Evolutionary conservation across 129 eudicot species (phyloP), one percentile per base, ranked within the genome.

Genomic region (Heracleum sosnowskyi): DNA sequence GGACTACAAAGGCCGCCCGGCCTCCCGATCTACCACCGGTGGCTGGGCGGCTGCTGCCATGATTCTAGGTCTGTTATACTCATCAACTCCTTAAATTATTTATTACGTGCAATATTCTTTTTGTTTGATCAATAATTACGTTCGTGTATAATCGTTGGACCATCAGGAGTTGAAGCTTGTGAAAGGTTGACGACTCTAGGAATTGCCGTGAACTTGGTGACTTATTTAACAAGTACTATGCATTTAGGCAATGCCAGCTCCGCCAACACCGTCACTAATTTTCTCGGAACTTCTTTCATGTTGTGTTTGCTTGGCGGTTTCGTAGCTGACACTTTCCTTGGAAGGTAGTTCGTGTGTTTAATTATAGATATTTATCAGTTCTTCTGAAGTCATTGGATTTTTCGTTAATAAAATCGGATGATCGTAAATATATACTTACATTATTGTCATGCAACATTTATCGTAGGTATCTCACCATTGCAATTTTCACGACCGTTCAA

Each of bases 171-270:
- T 24, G 98, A 95, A 89, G 88, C 84, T 2, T 84, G 89, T 28
- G 98, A 95, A 78, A 89, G 98, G 89, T 84, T 95, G 69, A 87
- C 98, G 20, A 95, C 98, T 44, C 90, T 95, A 2, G 97, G 98
- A 4, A 91, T 91, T 49, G 97, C 96, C 3, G 96, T 94, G 40
- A 94, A 94, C 63, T 81, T 94, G 76, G 93, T 94, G 87, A 91
- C 98, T 0, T 94, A 95, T 73, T 77, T 95, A 79, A 95, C 98
- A 5, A 84, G 86, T 35, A 92, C 96, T 0, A 95, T 95, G 98
- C 98, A 91, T 79, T 77, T 95, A 66, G 98, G 97, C 37, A 92
- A 90, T 76, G 98, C 98, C 31, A 85, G 79, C 81, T 86, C 98
- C 6, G 98, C 97, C 47, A 95, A 95, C 72, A 90, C 91, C n/a